Conservation (phyloP, 768 basidiomycete species). For the Lactarius hengduanensis region DNA sequence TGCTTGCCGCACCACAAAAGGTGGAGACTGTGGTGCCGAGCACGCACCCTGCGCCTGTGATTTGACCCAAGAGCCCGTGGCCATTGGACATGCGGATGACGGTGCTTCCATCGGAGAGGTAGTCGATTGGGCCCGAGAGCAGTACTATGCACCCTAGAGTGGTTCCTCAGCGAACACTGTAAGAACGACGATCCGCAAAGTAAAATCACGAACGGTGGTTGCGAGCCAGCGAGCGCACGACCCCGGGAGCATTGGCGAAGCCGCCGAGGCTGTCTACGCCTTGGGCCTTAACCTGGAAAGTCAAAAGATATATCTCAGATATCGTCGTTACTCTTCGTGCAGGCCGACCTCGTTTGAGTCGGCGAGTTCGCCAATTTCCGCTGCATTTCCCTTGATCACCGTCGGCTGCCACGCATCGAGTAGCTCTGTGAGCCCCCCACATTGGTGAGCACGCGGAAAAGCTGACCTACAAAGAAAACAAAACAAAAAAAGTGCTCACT, state of each 20-base stretch:
- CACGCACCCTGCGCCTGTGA: conserved; percentile 92
- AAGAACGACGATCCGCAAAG: not conserved
- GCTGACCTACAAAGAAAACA: not conserved
- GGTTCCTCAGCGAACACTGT: not conserved
- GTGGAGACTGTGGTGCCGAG: conserved; percentile 73
- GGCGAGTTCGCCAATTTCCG: conserved; percentile 77
- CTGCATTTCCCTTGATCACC: conserved; percentile 94
- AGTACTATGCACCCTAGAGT: conserved; percentile 73
- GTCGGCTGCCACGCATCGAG: conserved; percentile 78
- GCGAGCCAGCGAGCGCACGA: conserved; percentile 67
- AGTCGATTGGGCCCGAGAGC: conserved; percentile 78
- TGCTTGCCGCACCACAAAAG: conserved; percentile 70
- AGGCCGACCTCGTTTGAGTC: conserved; percentile 67
- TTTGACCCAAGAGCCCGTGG: conserved; percentile 63
- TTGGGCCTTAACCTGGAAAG: conserved; percentile 58
- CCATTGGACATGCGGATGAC: conserved; percentile 78
- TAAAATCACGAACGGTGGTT: conserved; percentile 60
- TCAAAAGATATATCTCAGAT: not conserved
- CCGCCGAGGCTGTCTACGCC: conserved; percentile 90
- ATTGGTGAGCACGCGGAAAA: not conserved
- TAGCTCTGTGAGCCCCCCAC: conserved; percentile 46
- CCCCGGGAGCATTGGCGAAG: conserved; percentile 68
- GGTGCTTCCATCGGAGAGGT: conserved; percentile 74
- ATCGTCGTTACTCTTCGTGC: not conserved
- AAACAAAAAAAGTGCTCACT: conserved; percentile 39